Base-by-base conservation (phyloP, 2,329 filamentous ascomycete species). In the Monilinia polystroma region DNA sequence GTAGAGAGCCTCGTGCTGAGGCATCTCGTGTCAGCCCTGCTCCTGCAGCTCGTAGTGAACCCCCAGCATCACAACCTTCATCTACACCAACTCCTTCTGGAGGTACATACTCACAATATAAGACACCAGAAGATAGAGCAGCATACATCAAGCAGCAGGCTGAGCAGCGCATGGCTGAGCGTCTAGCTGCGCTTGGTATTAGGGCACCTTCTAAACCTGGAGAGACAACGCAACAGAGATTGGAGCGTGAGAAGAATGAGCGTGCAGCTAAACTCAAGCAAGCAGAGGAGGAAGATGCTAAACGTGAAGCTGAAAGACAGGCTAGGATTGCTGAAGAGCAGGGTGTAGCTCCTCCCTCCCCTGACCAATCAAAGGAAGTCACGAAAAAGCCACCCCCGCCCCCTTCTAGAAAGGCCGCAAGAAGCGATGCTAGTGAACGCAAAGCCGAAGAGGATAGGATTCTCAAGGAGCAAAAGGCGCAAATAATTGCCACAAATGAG, bases 131-230 rank as follows among this genome's bases (percentile, higher is more conserved):
- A 78, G 94, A 99, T 75, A 87, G 95, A 66, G 93, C 96, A 47
- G 93, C 94, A 6, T 97, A 96, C 75, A 97, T 98, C 76, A 96
- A 96, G 77, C 93, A 97, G 77, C 94, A 97, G 77, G 96, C 95
- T 11, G 93, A 98, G 77, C 92, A 94, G 76, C 91, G 94, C 68
- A 98, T 99, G 90, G 94, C 95, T 47, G 95, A 98, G 78, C 89
- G 95, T 68, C 86, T 99, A 74, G 95, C 95, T 68, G 94, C 94
- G 57, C 85, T 98, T 69, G 95, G 95, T 47, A 90, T 99, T 76
- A 96, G 92, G 77, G 88, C 92, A 41, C 90, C 91, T 7, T 83
- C 83, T 23, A 96, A 96, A 76, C 80, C 89, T 51, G 89, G 90
- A 3, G 95, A 99, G 80, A 91, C 88, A 41, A 81, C 93, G 45